A percentile compares a stretch with the other conserved stretches of the same genome.
Evolutionary conservation across 495 filamentous ascomycete genomes (phyloP).

Genomic region (Rostrohypoxylon terebratum): DNA sequence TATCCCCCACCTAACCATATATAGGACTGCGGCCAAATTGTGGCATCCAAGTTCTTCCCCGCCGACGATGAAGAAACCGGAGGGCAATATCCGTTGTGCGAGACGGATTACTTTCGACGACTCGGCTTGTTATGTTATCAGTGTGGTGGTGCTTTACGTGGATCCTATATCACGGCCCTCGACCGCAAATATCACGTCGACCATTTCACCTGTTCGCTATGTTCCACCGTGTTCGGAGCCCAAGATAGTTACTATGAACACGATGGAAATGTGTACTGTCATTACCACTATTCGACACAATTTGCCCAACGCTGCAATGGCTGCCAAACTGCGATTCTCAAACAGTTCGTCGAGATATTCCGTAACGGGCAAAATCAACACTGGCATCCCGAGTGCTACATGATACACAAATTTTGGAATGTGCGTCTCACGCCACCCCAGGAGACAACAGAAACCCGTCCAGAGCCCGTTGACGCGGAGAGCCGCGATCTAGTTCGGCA

Average conservation of each 20-base stretch:
- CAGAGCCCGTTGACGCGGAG: conserved; percentile 73
- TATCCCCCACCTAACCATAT: conserved; percentile 34
- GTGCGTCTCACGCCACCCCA: conserved; percentile 75
- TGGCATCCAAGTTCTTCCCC: conserved; percentile 98
- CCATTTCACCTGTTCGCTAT: conserved; percentile 98
- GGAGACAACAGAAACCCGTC: conserved; percentile 48
- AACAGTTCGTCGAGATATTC: conserved; percentile 99
- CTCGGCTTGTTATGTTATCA: conserved; percentile 90
- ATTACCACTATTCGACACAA: conserved; percentile 98
- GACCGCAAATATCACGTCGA: conserved; percentile 99
- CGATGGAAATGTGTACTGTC: conserved; percentile 95
- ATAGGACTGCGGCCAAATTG: conserved; percentile 95
- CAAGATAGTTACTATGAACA: conserved; percentile 99
- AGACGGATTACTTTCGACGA: conserved; percentile 96
- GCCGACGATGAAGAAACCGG: conserved; percentile 87
- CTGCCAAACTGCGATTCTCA: conserved; percentile 97
- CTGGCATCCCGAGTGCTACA: conserved; percentile 99
- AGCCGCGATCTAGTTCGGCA: conserved; percentile 80
- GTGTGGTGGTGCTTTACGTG: conserved; percentile 92
- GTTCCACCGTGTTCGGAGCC: conserved; percentile 96
- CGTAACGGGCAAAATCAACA: conserved; percentile 98
- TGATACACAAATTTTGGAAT: conserved; percentile 99
- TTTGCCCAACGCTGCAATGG: conserved; percentile 97
- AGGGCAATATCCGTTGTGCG: conserved; percentile 94
- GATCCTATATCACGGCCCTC: conserved; percentile 97